These are phyloP conservation scores for Backusella liffmaniae DNA, from an alignment of 192 early-diverging fungal genomes.

Conservation along the genomic window DNA sequence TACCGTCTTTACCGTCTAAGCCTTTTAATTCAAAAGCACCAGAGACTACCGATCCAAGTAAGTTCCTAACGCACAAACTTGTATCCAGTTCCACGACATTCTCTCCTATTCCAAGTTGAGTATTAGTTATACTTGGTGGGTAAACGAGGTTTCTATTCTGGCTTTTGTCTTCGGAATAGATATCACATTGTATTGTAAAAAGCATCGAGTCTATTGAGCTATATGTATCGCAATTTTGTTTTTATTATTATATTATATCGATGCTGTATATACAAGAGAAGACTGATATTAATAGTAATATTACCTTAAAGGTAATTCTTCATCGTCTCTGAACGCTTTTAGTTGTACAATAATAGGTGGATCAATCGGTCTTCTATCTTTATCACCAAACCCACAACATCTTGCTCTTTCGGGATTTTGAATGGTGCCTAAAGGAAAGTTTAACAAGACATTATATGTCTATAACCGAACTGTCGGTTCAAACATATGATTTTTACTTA, in stretches of 20 bases:
- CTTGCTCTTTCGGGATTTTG: constrained; percentile 89
- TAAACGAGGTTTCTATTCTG: background rate
- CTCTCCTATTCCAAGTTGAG: background rate
- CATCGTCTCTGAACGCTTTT: constrained; percentile 54
- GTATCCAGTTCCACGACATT: background rate
- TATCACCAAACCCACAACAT: constrained; percentile 92
- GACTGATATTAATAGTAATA: background rate
- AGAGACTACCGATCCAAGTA: constrained; percentile 79
- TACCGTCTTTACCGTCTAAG: constrained; percentile 73
- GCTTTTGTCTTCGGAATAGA: constrained; percentile 18
- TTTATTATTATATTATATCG: constrained; percentile 31
- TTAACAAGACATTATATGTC: background rate
- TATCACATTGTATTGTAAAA: constrained; percentile 64
- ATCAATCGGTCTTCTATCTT: constrained; percentile 76
- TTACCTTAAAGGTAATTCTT: constrained; percentile 31
- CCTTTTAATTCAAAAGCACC: constrained; percentile 83
- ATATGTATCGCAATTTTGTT: background rate
- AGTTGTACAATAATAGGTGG: constrained; percentile 75
- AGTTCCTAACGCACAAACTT: background rate
- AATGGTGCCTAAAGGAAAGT: constrained; percentile 33
- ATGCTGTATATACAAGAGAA: background rate
- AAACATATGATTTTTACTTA: background rate
- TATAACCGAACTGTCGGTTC: background rate
- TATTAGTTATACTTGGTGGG: background rate
- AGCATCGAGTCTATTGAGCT: background rate